Conservation (phyloP, 805 yeast genomes). For the Starmera pachycereana region DNA sequence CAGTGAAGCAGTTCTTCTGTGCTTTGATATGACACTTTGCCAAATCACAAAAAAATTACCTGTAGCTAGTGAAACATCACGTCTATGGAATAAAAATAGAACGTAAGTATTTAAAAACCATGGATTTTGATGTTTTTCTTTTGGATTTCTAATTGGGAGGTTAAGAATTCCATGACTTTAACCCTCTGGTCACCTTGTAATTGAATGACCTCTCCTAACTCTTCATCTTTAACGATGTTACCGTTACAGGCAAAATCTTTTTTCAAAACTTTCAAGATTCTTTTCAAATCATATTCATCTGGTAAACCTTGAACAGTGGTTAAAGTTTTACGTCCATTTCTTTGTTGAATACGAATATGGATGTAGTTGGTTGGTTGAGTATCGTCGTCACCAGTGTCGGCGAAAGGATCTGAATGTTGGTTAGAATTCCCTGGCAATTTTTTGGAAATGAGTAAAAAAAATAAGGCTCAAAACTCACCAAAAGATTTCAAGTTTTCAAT, state of each 20-base stretch:
- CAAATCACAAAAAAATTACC: too few species aligned
- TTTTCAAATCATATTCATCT: constrained; percentile 86
- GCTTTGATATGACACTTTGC: too few species aligned
- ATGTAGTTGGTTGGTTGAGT: constrained; percentile 92
- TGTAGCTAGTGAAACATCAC: too few species aligned
- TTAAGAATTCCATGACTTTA: constrained; percentile 88
- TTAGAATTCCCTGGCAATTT: background rate
- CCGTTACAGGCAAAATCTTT: constrained; percentile 99
- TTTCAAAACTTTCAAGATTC: constrained; percentile 86
- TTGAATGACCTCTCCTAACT: constrained; percentile 94
- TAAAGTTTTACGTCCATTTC: constrained; percentile 98
- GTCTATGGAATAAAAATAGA: too few species aligned
- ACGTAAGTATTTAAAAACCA: constrained; percentile 66
- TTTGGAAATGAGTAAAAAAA: background rate
- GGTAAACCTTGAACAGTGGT: constrained; percentile 98
- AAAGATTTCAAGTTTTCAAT: constrained; percentile 83
- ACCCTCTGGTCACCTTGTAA: constrained; percentile 98
- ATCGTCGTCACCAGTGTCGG: constrained; percentile 99
- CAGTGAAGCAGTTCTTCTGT: too few species aligned
- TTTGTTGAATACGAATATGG: constrained; percentile 98
- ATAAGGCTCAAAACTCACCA: constrained; percentile 30
- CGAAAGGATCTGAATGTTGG: constrained; percentile 73
- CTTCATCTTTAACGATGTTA: constrained; percentile 92
- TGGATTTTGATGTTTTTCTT: constrained; percentile 97
- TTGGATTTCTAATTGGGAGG: constrained; percentile 76